A percentile compares a stretch with the other conserved stretches of the same genome.
Evolutionary conservation across 2,329 filamentous ascomycete genomes (phyloP).

Genomic region (Colletotrichum tropicicola): DNA sequence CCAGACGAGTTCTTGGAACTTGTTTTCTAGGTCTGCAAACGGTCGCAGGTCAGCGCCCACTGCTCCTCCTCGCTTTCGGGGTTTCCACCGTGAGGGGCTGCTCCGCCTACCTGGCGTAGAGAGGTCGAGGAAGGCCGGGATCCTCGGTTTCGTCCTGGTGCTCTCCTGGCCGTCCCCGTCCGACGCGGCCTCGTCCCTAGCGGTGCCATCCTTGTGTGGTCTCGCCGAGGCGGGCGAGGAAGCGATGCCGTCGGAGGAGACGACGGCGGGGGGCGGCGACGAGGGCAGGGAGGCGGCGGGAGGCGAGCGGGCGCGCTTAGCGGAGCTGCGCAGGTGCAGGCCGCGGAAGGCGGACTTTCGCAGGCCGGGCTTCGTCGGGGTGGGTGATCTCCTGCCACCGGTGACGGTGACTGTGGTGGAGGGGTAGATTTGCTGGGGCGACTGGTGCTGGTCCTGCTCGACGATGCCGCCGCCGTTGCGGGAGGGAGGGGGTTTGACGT

Average conservation of each 20-base stretch:
- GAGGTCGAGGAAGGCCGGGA: conserved; percentile 50
- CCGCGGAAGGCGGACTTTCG: conserved; percentile 53
- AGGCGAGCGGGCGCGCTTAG: conserved; percentile 58
- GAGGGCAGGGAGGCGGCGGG: conserved; percentile 36
- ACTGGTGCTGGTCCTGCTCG: conserved; percentile 34
- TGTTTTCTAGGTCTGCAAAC: conserved; percentile 35
- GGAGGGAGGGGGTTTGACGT: conserved; percentile 38
- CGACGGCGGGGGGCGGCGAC: conserved; percentile 37
- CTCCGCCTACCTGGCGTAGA: conserved; percentile 44
- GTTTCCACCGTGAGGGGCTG: conserved; percentile 1
- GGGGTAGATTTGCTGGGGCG: conserved; percentile 31
- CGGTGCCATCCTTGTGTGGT: conserved; percentile 19
- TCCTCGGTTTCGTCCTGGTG: conserved; percentile 32
- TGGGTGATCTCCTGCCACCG: conserved; percentile 7
- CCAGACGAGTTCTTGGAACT: conserved; percentile 64
- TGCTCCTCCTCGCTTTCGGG: conserved; percentile 5
- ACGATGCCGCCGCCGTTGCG: conserved; percentile 35
- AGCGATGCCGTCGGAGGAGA: conserved; percentile 46
- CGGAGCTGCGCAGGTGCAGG: conserved; percentile 53
- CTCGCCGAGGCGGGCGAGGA: conserved; percentile 28
- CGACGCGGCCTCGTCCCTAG: conserved; percentile 8
- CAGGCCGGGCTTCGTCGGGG: conserved; percentile 33
- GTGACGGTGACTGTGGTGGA: conserved; percentile 29
- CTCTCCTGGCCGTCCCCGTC: conserved; percentile 8
- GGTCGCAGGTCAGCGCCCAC: conserved; percentile 16